Evolutionary conservation across 192 early-diverging fungal genomes (phyloP).

Genomic region (Geranomyces variabilis): DNA sequence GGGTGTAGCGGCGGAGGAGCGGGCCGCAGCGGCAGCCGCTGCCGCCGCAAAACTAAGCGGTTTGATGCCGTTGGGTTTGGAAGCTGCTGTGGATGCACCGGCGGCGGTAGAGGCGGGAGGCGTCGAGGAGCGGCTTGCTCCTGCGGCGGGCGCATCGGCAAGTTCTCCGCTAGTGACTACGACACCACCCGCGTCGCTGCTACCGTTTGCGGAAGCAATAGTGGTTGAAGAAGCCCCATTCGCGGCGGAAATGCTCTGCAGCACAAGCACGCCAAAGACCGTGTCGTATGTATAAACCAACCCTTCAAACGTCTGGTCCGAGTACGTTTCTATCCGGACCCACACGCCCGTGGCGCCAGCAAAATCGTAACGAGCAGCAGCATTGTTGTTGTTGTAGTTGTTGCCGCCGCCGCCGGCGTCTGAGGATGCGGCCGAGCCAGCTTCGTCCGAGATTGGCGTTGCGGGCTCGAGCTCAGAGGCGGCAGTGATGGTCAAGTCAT

Average conservation of each 20-base stretch:
- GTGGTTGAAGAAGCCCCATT: background rate
- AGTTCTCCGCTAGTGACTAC: background rate
- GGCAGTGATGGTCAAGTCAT: too few relatives aligned
- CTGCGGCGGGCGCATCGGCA: background rate
- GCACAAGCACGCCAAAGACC: conserved; percentile 35
- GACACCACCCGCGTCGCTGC: background rate
- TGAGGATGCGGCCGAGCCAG: too few relatives aligned
- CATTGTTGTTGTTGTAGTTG: background rate
- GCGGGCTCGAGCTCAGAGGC: too few relatives aligned
- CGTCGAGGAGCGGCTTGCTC: background rate
- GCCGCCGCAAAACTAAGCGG: conserved; percentile 26
- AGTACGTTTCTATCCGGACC: conserved; percentile 26
- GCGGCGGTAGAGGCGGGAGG: background rate
- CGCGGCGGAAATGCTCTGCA: conserved; percentile 25
- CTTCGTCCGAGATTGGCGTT: too few relatives aligned
- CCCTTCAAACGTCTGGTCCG: conserved; percentile 32
- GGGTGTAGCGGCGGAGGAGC: background rate
- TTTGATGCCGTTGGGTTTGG: background rate
- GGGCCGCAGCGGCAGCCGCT: conserved; percentile 18
- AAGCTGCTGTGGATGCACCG: background rate
- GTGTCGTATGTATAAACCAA: conserved; percentile 46
- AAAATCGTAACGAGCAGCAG: conserved; percentile 4
- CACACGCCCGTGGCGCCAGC: conserved; percentile 29
- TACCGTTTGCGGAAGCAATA: too few relatives aligned
- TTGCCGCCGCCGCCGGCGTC: too few relatives aligned